Percentiles rank a stretch among this genome's conserved stretches.
Evolutionary conservation across 2,329 filamentous ascomycete species (phyloP).

Genomic region (Esteya vermicola): DNA sequence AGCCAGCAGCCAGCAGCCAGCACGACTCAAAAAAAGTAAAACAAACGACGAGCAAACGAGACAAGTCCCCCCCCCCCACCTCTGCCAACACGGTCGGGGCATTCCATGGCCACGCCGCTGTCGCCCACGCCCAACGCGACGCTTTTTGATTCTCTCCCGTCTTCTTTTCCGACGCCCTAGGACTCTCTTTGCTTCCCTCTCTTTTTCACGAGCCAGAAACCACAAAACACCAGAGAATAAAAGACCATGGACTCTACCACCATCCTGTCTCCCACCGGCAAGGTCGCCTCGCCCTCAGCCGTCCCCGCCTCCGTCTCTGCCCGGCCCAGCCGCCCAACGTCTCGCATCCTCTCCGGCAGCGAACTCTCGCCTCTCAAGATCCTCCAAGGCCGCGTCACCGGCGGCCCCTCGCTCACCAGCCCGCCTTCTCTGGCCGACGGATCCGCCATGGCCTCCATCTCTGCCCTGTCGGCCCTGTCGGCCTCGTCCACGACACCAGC

Average conservation of each 20-base stretch:
- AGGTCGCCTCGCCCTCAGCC: constrained; percentile 21
- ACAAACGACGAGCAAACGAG: no score
- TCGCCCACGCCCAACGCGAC: constrained; percentile 22
- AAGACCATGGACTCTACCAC: constrained; percentile 17
- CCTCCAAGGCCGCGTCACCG: constrained; percentile 18
- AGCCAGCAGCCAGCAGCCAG: no score
- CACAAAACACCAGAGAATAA: no score
- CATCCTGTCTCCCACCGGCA: no score
- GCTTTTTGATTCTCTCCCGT: constrained; percentile 15
- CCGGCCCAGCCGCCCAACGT: constrained; percentile 23
- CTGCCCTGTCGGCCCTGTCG: constrained; percentile 3
- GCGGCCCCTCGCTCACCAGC: constrained; percentile 11
- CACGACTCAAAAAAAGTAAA: neutral
- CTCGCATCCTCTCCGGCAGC: constrained; percentile 40
- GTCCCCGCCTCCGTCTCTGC: constrained; percentile 17
- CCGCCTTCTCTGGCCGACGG: constrained; percentile 8
- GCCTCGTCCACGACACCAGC: constrained; percentile 6
- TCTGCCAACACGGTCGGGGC: no score
- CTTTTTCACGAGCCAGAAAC: no score
- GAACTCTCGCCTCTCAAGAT: constrained; percentile 46
- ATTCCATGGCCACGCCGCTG: constrained; percentile 25
- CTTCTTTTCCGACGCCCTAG: constrained; percentile 8
- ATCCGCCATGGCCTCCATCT: neutral
- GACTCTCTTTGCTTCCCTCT: no score
- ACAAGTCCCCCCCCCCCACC: no score